phyloP scores from a whole-genome alignment of 768 basidiomycete species.

The Tulasnella sp. region DNA sequence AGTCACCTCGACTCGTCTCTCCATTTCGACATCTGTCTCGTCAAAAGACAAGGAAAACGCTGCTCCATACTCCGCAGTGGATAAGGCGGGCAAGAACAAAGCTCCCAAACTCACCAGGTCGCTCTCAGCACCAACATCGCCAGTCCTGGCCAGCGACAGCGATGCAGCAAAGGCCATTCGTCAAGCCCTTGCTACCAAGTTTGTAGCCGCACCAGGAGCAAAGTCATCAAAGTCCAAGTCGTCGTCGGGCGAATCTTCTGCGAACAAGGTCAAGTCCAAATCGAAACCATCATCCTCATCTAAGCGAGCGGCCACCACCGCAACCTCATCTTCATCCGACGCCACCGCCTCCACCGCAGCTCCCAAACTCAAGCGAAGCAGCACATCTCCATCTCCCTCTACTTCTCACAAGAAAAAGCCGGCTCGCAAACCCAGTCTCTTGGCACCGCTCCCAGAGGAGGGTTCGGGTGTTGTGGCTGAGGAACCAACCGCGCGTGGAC shows the following conservation, averaged over 20 bases:
- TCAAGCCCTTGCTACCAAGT: conserved; percentile 22
- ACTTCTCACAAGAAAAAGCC: not conserved
- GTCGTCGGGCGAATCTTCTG: not conserved
- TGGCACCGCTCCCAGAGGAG: conserved; percentile 4
- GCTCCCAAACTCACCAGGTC: not conserved
- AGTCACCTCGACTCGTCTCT: conserved; percentile 5
- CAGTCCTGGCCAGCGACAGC: not conserved
- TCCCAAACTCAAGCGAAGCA: conserved; percentile 1
- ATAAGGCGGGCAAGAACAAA: not conserved
- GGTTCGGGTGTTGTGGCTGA: not conserved
- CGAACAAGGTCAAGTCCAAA: conserved; percentile 20
- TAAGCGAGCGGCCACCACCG: not conserved
- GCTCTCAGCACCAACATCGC: conserved; percentile 8
- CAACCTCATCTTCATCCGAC: not conserved
- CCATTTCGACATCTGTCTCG: conserved; percentile 15
- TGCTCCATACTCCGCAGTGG: conserved; percentile 19
- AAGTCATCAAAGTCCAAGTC: not conserved
- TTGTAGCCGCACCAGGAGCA: not conserved
- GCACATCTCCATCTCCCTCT: conserved; percentile 5
- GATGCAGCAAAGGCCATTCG: not conserved
- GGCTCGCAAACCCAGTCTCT: not conserved
- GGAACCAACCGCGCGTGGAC: not conserved
- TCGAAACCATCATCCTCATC: conserved; percentile 18
- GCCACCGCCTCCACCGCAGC: not conserved
- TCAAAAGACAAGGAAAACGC: conserved; percentile 25